Evolutionary conservation across 108 stramenopile genomes (phyloP).

Genomic region (Skeletonema menzelii): DNA sequence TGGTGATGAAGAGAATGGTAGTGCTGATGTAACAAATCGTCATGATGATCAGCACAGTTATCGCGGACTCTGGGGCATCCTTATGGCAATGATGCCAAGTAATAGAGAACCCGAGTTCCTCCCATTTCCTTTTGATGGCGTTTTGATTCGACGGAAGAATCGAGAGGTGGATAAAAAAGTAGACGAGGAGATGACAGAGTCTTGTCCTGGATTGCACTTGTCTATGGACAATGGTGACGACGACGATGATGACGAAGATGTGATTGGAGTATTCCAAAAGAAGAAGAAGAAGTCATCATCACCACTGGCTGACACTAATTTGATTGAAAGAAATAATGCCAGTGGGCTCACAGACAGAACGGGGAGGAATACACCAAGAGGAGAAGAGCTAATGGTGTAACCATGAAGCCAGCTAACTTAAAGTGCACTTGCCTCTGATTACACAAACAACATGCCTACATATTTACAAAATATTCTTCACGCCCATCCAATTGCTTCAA

Average conservation of each 20-base stretch:
- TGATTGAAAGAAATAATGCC: too few relatives aligned
- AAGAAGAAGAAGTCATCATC: not conserved
- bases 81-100: conserved; percentile 62
- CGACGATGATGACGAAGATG: not conserved
- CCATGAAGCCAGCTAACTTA: not conserved
- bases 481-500: conserved; percentile 40
- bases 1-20: not conserved
- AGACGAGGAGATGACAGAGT: conserved; percentile 11
- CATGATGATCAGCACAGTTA: conserved; percentile 19
- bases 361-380: not conserved
- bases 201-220: not conserved
- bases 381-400: not conserved
- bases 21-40: not conserved
- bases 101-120: conserved; percentile 81
- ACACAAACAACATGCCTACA: not conserved
- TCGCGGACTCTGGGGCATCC: conserved; percentile 23
- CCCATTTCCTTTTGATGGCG: conserved; percentile 75
- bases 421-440: too few relatives aligned
- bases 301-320: not conserved
- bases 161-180: not conserved
- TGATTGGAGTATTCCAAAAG: not conserved
- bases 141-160: conserved; percentile 40
- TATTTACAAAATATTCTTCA: not conserved
- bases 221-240: not conserved
- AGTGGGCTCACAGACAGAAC: not conserved